Evolutionary conservation across 2,329 filamentous ascomycete genomes (phyloP).

Genomic region (Apiospora hydei): DNA sequence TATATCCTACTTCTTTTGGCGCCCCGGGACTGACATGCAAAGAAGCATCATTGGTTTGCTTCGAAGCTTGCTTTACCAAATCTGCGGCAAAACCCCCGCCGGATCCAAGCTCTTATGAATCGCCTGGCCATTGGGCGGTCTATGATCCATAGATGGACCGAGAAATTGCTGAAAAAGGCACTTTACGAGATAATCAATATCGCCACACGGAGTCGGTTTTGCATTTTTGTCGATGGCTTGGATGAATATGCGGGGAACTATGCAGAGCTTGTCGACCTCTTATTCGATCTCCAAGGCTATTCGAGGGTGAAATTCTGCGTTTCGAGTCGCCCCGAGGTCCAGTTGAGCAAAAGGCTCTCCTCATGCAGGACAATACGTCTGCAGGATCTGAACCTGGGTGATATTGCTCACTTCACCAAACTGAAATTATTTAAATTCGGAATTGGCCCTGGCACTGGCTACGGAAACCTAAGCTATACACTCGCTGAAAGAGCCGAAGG

Average conservation of each 20-base stretch:
- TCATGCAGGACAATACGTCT: background rate
- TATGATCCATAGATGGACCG: background rate
- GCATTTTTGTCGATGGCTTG: background rate
- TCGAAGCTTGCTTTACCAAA: too few relatives aligned
- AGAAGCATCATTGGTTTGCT: too few relatives aligned
- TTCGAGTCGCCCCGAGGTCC: background rate
- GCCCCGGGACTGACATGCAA: too few relatives aligned
- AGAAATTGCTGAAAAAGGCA: background rate
- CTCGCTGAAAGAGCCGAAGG: too few relatives aligned
- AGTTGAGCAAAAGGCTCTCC: background rate
- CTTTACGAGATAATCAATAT: too few relatives aligned
- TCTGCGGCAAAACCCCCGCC: too few relatives aligned
- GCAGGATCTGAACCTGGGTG: background rate
- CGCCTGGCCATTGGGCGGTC: background rate
- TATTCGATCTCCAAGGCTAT: background rate
- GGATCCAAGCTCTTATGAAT: too few relatives aligned
- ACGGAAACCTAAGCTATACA: too few relatives aligned
- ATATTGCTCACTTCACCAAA: too few relatives aligned
- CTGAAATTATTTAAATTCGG: too few relatives aligned
- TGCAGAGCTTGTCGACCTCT: background rate
- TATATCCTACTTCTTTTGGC: slow-evolving; percentile 1
- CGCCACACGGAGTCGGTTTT: background rate
- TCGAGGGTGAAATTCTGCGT: background rate
- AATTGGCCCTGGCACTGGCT: too few relatives aligned
- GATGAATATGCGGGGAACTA: background rate